Percentiles rank a stretch among this genome's conserved stretches.
phyloP scores from a whole-genome alignment of 371 early-diverging fungal genomes.

The Mortierella sp. region DNA sequence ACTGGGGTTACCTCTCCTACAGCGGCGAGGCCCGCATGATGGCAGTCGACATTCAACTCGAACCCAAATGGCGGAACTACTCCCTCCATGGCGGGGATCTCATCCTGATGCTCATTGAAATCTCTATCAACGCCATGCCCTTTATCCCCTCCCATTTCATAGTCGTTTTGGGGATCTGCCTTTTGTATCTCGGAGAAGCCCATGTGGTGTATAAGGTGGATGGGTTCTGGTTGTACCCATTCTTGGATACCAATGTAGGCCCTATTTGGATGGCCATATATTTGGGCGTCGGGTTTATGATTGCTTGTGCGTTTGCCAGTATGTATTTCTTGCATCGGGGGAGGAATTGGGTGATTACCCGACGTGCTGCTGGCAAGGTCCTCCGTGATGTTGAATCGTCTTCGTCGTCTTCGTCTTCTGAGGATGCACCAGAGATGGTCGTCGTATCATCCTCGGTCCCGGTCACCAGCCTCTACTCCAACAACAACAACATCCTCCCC shows the following conservation, averaged over 20 bases:
- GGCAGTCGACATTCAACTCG: conserved; percentile 26
- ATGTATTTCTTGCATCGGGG: conserved; percentile 45
- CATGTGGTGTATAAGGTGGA: conserved; percentile 37
- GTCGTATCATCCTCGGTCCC: background rate
- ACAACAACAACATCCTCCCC: background rate
- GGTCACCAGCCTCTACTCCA: background rate
- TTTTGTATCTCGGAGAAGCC: conserved; percentile 44
- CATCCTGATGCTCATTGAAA: conserved; percentile 37
- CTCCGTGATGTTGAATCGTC: background rate
- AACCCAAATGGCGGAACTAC: conserved; percentile 49
- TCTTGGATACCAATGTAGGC: conserved; percentile 36
- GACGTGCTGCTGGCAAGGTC: background rate
- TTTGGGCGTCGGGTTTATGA: conserved; percentile 35
- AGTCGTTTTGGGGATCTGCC: conserved; percentile 29
- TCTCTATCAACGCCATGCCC: conserved; percentile 51
- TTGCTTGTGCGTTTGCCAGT: conserved; percentile 28
- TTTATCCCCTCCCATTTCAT: conserved; percentile 39
- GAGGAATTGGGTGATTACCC: conserved; percentile 19
- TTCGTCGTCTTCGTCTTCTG: background rate
- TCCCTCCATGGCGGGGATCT: conserved; percentile 55
- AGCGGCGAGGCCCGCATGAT: conserved; percentile 32
- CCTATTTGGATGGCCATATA: conserved; percentile 45
- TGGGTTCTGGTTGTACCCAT: conserved; percentile 53
- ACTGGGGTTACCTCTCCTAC: conserved; percentile 36
- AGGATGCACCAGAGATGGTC: background rate